A percentile compares a stretch with the other conserved stretches of the same genome.
Conservation (phyloP, 1,139 yeast species). For the Candida freyschussii region DNA sequence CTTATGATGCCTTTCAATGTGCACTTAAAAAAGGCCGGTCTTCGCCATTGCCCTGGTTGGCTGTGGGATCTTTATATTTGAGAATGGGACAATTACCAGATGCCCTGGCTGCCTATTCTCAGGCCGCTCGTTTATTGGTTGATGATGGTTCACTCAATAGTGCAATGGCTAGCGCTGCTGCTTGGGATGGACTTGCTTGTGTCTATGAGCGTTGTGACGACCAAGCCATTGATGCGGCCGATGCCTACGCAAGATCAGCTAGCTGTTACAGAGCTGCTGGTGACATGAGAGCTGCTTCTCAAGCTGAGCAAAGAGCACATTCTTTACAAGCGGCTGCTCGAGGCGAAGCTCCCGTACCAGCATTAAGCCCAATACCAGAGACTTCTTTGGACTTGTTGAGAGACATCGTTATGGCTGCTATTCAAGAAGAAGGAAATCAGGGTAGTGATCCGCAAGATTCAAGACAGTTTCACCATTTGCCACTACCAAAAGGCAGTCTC, state of each 20-base stretch:
- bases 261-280: conserved; percentile 45
- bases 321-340: conserved; percentile 38
- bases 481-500: conserved; percentile 22
- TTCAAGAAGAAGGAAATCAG: conserved; percentile 5
- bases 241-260: conserved; percentile 52
- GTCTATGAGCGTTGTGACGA: conserved; percentile 63
- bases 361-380: conserved; percentile 44
- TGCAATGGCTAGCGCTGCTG: conserved; percentile 47
- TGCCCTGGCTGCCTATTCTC: conserved; percentile 63
- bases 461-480: conserved; percentile 24
- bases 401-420: conserved; percentile 34
- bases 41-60: conserved; percentile 59
- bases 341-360: conserved; percentile 41
- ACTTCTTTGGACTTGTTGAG: conserved; percentile 44
- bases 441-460: conserved; percentile 8
- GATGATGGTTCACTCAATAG: conserved; percentile 38
- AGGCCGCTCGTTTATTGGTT: conserved; percentile 50
- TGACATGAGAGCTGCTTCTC: conserved; percentile 38
- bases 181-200: conserved; percentile 62
- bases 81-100: conserved; percentile 58
- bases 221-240: conserved; percentile 55
- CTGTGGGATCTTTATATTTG: conserved; percentile 57
- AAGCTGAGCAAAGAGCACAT: conserved; percentile 41
- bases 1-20: conserved; percentile 54
- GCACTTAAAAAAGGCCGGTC: conserved; percentile 52